Evolutionary conservation across 768 basidiomycete genomes (phyloP).

Genomic region (Tulasnella sp.): DNA sequence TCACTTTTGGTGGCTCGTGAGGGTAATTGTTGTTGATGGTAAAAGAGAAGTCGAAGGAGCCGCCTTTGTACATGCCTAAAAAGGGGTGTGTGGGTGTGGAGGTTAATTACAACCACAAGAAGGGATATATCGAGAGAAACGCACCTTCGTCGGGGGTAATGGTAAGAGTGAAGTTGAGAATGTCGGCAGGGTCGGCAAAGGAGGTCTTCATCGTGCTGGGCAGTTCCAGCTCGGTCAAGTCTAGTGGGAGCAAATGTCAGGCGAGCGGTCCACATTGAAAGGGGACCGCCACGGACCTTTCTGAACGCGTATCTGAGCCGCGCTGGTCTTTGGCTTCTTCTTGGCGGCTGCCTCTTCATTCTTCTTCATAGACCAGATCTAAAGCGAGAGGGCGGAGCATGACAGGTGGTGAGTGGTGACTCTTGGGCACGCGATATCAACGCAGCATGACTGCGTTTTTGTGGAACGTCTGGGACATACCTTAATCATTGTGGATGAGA

Average conservation of each 20-base stretch:
- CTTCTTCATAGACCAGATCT: conserved; percentile 99
- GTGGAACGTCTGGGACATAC: not conserved
- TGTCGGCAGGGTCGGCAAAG: conserved; percentile 88
- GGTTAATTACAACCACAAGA: not conserved
- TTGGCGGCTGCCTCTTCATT: conserved; percentile 94
- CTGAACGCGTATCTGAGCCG: conserved; percentile 98
- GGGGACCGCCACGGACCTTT: conserved; percentile 60
- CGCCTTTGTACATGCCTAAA: conserved; percentile 97
- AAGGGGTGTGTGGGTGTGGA: not conserved
- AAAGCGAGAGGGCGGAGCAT: not conserved
- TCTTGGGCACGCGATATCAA: conserved; percentile 1
- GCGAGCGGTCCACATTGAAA: conserved; percentile 19
- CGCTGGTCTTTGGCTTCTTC: conserved; percentile 97
- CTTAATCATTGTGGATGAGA: not conserved
- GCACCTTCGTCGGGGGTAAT: conserved; percentile 96
- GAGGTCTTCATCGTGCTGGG: conserved; percentile 93
- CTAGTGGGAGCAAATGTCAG: conserved; percentile 42
- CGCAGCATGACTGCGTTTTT: not conserved
- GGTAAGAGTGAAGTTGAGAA: conserved; percentile 92
- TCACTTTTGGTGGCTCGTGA: conserved; percentile 98
- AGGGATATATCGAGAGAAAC: conserved; percentile 29
- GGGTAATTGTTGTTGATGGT: conserved; percentile 97
- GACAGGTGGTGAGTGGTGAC: not conserved
- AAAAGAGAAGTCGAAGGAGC: conserved; percentile 89
- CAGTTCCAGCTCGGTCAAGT: conserved; percentile 93